Conservation (phyloP, 2,329 filamentous ascomycete genomes). For the Thielaviopsis cerberus region DNA sequence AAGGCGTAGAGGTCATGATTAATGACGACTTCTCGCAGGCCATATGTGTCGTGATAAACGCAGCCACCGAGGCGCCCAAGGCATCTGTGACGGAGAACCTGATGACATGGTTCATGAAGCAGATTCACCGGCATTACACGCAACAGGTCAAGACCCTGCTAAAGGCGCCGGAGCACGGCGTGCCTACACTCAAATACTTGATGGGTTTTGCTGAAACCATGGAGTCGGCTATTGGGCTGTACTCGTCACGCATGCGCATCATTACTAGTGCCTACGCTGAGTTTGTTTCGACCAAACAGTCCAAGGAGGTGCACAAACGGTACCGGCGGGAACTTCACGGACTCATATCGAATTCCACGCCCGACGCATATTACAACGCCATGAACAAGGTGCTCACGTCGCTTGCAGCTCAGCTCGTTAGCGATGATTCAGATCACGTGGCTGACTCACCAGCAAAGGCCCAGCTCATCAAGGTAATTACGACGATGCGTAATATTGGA, state of each 20-base stretch:
- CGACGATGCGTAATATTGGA: conserved; percentile 44
- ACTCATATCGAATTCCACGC: conserved; percentile 44
- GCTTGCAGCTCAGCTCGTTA: not conserved
- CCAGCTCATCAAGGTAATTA: conserved; percentile 36
- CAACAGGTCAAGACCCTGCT: conserved; percentile 40
- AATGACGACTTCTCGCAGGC: conserved; percentile 32
- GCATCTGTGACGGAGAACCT: conserved; percentile 37
- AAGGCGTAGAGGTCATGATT: conserved; percentile 35
- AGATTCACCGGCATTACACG: conserved; percentile 42
- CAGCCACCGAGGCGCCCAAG: conserved; percentile 26
- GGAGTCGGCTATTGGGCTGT: not conserved
- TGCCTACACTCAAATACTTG: conserved; percentile 14
- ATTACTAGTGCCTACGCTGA: not conserved
- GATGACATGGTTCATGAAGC: conserved; percentile 40
- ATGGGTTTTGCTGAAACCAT: not conserved
- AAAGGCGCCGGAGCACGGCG: conserved; percentile 33
- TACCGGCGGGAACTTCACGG: conserved; percentile 46
- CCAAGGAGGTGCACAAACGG: conserved; percentile 17
- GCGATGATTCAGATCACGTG: not conserved
- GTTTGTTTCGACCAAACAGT: not conserved
- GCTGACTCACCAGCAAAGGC: not conserved
- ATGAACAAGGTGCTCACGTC: conserved; percentile 21
- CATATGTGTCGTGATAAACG: conserved; percentile 33
- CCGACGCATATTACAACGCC: conserved; percentile 32
- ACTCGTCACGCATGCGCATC: not conserved